phyloP scores from a whole-genome alignment of 306 rosid genomes.

The Cajanus cajan region DNA sequence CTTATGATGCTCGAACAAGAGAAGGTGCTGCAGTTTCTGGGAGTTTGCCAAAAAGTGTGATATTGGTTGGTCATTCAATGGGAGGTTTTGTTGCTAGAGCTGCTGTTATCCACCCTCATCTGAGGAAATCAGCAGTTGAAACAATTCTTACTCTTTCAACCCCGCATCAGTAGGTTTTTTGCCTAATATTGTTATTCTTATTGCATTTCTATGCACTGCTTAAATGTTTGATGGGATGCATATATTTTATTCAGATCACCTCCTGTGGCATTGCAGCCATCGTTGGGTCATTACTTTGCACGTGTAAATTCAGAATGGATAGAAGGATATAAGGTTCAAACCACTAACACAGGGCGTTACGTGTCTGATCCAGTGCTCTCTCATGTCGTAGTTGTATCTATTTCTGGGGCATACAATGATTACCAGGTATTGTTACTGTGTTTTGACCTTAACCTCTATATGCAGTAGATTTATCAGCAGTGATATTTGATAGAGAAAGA shows the following conservation, averaged over 20 bases:
- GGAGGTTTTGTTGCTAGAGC: constrained; percentile 99
- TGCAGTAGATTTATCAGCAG: neutral
- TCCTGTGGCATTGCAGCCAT: constrained; percentile 96
- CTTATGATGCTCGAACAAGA: constrained; percentile 72
- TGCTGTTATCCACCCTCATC: constrained; percentile 71
- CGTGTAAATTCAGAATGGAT: constrained; percentile 83
- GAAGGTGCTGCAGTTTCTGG: constrained; percentile 74
- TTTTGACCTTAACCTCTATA: constrained; percentile 12
- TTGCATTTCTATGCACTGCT: constrained; percentile 20
- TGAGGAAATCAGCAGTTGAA: constrained; percentile 86
- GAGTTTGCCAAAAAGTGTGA: constrained; percentile 82
- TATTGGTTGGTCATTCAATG: constrained; percentile 98
- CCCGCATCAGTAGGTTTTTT: constrained; percentile 83
- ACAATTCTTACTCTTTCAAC: constrained; percentile 91
- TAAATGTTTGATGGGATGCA: constrained; percentile 44
- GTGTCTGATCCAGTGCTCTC: constrained; percentile 76
- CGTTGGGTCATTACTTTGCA: constrained; percentile 82
- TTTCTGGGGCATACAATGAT: constrained; percentile 88
- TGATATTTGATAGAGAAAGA: constrained; percentile 25
- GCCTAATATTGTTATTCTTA: constrained; percentile 17
- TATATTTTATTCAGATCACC: constrained; percentile 82
- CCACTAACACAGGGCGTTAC: constrained; percentile 56
- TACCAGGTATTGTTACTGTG: constrained; percentile 63
- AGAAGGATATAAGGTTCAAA: constrained; percentile 74
- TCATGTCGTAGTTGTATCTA: constrained; percentile 78